Conservation (phyloP, 345 rosid species). For the Ceriops decandra region DNA sequence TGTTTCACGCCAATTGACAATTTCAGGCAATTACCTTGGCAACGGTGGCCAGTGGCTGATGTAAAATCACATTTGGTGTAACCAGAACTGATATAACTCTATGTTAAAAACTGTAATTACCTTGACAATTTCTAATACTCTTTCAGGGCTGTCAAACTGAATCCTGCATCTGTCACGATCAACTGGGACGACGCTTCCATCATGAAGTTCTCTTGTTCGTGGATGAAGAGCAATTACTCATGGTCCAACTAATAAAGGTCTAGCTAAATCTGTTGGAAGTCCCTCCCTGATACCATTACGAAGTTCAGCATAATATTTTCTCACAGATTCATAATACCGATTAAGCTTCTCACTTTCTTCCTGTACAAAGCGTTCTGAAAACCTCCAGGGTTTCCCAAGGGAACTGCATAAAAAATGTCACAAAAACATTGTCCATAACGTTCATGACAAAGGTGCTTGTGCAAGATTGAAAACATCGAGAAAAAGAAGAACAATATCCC, state of each 20-base stretch:
- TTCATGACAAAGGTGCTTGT: background rate
- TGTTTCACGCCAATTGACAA: background rate
- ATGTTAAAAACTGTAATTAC: conserved; percentile 5
- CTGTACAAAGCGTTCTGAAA: conserved; percentile 23
- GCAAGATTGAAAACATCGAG: background rate
- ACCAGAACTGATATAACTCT: background rate
- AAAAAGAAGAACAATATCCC: conserved; percentile 12
- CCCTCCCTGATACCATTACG: conserved; percentile 25
- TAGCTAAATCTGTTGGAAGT: conserved; percentile 18
- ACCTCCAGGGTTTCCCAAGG: conserved; percentile 33
- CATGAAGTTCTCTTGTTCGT: conserved; percentile 26
- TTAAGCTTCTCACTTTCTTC: conserved; percentile 30
- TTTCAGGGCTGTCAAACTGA: conserved; percentile 28
- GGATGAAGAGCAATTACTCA: conserved; percentile 30
- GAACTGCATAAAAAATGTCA: conserved; percentile 16
- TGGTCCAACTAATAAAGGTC: conserved; percentile 29
- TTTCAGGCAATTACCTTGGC: too few species aligned
- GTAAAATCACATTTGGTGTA: too few species aligned
- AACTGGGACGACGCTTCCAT: conserved; percentile 28
- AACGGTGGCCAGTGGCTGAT: too few species aligned
- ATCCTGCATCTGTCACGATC: conserved; percentile 31
- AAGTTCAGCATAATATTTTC: conserved; percentile 28
- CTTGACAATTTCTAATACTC: conserved; percentile 28
- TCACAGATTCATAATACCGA: conserved; percentile 28
- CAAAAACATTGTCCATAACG: background rate